phyloP scores from a whole-genome alignment of 129 eudicot genomes.

The Lactuca sativa region DNA sequence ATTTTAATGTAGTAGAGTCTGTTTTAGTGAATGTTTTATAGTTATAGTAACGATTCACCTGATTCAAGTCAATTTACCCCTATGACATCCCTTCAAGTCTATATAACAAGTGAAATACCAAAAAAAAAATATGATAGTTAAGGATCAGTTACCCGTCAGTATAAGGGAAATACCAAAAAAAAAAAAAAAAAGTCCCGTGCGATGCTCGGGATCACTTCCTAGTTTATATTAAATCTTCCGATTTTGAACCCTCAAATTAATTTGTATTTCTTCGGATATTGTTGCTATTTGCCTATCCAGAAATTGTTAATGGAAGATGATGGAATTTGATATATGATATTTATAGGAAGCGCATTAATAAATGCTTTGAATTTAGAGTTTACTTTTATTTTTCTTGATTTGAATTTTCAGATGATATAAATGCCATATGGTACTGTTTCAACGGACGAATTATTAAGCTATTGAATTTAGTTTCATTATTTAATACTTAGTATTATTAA shows the following conservation, averaged over 20 bases:
- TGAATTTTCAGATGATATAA: neutral
- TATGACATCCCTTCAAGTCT: no score
- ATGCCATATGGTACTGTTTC: neutral
- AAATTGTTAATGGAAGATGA: neutral
- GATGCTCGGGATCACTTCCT: no score
- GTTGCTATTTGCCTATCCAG: neutral
- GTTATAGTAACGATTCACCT: no score
- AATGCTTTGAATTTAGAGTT: constrained; percentile 6
- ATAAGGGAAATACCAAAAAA: no score
- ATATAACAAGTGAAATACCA: no score
- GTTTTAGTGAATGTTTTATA: no score
- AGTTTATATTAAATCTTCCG: constrained; percentile 9
- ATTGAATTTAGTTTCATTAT: neutral
- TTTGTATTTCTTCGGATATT: neutral
- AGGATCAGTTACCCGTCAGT: no score
- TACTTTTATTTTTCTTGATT: neutral
- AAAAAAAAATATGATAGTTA: no score
- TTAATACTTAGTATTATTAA: no score
- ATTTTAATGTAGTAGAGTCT: no score
- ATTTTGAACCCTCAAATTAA: neutral
- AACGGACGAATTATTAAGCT: neutral
- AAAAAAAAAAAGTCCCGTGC: no score
- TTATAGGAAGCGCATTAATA: constrained; percentile 19
- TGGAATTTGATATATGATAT: constrained; percentile 3
- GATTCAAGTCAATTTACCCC: no score